These are phyloP conservation scores for Chalaropsis ovoidea DNA, from an alignment of 2,329 filamentous ascomycete species.

Conservation along the genomic window DNA sequence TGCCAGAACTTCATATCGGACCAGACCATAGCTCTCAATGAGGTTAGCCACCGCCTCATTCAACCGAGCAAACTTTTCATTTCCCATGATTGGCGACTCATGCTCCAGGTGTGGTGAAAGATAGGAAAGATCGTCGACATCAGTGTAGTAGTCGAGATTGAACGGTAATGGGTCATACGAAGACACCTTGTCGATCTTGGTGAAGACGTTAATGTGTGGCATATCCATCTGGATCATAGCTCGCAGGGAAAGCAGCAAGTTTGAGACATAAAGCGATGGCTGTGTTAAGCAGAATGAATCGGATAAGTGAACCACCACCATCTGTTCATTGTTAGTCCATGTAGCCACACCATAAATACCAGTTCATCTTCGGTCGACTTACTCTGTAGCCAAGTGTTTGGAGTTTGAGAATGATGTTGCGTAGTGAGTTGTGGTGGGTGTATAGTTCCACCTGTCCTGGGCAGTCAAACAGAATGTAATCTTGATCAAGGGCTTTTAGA, in stretches of 20 bases:
- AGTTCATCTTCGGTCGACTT: conserved; percentile 32
- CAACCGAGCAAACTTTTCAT: conserved; percentile 68
- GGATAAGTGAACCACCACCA: conserved; percentile 85
- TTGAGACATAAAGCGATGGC: conserved; percentile 89
- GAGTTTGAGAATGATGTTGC: conserved; percentile 82
- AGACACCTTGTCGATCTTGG: conserved; percentile 90
- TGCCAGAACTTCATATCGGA: conserved; percentile 84
- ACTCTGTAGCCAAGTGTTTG: conserved; percentile 90
- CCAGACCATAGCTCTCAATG: conserved; percentile 80
- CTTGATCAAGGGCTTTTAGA: conserved; percentile 69
- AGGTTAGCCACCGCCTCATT: conserved; percentile 80
- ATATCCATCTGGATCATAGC: conserved; percentile 98
- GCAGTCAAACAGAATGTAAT: conserved; percentile 92
- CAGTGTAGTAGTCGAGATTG: conserved; percentile 94
- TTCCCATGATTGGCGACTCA: conserved; percentile 60
- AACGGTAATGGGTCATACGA: conserved; percentile 81
- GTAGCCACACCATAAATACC: conserved; percentile 29
- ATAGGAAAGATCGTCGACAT: conserved; percentile 85
- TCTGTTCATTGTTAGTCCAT: conserved; percentile 41
- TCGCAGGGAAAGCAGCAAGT: conserved; percentile 80
- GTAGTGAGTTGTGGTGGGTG: conserved; percentile 83
- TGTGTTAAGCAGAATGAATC: conserved; percentile 90
- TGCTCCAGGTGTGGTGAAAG: conserved; percentile 69
- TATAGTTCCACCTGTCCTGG: conserved; percentile 96
- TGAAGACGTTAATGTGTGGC: conserved; percentile 88